Percentiles rank a stretch among this genome's conserved stretches.
phyloP scores from a whole-genome alignment of 805 yeast species.

The Jamesozyma spencerorum region DNA sequence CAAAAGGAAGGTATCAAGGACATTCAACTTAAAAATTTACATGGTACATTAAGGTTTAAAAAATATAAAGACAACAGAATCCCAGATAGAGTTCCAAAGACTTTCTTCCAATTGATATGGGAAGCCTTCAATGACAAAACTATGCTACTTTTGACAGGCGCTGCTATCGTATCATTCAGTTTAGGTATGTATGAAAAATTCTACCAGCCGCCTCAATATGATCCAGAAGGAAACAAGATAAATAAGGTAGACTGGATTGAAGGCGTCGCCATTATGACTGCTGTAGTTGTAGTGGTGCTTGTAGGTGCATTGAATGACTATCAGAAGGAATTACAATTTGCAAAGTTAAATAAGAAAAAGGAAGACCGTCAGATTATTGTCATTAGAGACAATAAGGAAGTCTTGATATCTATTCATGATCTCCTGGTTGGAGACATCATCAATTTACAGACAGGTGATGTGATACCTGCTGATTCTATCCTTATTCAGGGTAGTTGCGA shows the following conservation, averaged over 20 bases:
- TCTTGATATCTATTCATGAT: slow-evolving; percentile 60
- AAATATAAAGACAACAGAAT: slow-evolving; percentile 61
- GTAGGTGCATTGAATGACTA: slow-evolving; percentile 96
- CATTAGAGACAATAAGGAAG: slow-evolving; percentile 60
- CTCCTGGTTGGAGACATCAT: slow-evolving; percentile 81
- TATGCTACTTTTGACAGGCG: slow-evolving; percentile 68
- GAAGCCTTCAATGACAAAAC: slow-evolving; percentile 90
- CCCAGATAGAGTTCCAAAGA: slow-evolving; percentile 63
- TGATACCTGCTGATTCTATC: slow-evolving; percentile 81
- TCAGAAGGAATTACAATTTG: slow-evolving; percentile 91
- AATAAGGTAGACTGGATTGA: slow-evolving; percentile 97
- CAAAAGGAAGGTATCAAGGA: slow-evolving; percentile 15
- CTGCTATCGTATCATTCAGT: slow-evolving; percentile 83
- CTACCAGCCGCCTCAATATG: slow-evolving; percentile 71
- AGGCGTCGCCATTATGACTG: slow-evolving; percentile 94
- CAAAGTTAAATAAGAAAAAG: slow-evolving; percentile 77
- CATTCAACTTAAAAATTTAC: slow-evolving; percentile 4
- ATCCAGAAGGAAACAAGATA: slow-evolving; percentile 62
- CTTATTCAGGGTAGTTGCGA: slow-evolving; percentile 67
- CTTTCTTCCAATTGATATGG: slow-evolving; percentile 58
- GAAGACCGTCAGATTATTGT: slow-evolving; percentile 75
- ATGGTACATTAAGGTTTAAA: slow-evolving; percentile 9
- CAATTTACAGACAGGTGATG: slow-evolving; percentile 84
- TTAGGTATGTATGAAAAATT: slow-evolving; percentile 87
- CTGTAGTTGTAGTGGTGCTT: slow-evolving; percentile 78